Percentiles rank a stretch among this genome's conserved stretches.
These are phyloP conservation scores for Sporothrix phasma DNA, from an alignment of 2,329 filamentous ascomycete species.

Conservation along the genomic window DNA sequence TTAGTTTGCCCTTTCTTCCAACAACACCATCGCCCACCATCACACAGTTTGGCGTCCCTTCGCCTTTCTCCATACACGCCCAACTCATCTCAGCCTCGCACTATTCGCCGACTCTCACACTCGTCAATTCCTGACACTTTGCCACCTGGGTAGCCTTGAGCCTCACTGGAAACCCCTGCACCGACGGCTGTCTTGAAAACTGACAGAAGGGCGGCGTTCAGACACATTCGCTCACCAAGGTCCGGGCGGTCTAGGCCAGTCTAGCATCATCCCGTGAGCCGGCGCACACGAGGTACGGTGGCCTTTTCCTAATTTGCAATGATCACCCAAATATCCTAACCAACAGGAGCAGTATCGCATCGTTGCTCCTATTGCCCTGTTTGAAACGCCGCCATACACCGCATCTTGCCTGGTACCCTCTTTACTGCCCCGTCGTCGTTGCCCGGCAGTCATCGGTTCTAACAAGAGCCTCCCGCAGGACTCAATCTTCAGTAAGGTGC, in stretches of 20 bases:
- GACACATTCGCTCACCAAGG: neutral
- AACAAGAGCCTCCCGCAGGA: neutral
- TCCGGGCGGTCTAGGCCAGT: neutral
- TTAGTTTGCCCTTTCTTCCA: neutral
- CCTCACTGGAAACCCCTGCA: neutral
- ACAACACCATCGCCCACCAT: neutral
- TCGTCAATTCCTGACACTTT: neutral
- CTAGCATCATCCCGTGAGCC: neutral
- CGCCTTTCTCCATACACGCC: neutral
- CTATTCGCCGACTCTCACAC: neutral
- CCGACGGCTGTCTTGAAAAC: slow-evolving; percentile 4
- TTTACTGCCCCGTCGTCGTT: neutral
- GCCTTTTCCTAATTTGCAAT: neutral
- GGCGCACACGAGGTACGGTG: neutral
- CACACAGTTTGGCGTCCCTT: neutral
- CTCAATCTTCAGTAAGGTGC: neutral
- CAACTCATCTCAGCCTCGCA: neutral
- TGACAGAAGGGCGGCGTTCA: neutral
- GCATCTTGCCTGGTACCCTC: neutral
- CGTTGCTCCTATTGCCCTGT: no score
- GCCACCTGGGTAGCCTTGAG: neutral
- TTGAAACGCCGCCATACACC: neutral
- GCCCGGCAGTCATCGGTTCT: neutral
- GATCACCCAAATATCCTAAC: neutral
- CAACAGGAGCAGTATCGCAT: neutral